Conservation (phyloP, 352 stramenopile genomes). For the Thalassiosira livingstoniorum region DNA sequence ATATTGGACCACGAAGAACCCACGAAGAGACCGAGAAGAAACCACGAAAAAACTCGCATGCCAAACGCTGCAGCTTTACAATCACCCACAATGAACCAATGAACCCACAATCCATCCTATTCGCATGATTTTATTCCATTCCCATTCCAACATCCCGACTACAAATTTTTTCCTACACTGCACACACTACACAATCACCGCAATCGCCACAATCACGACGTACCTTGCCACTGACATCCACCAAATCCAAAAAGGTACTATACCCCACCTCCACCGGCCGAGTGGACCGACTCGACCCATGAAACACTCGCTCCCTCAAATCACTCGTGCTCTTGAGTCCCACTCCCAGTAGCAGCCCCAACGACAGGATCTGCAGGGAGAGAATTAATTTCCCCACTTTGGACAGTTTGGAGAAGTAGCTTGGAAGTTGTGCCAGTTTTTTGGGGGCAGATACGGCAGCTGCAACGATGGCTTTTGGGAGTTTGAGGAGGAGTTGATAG, state of each 20-base stretch:
- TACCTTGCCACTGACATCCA: slow-evolving; percentile 63
- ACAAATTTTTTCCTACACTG: too few relatives aligned
- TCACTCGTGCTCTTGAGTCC: slow-evolving; percentile 25
- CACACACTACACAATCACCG: too few relatives aligned
- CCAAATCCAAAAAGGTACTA: slow-evolving; percentile 79
- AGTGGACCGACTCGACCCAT: slow-evolving; percentile 33
- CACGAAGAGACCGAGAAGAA: too few relatives aligned
- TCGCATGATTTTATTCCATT: too few relatives aligned
- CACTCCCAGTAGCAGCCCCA: slow-evolving; percentile 57
- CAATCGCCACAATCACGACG: too few relatives aligned
- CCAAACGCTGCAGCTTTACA: too few relatives aligned
- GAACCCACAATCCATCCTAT: too few relatives aligned
- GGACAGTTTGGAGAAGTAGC: slow-evolving; percentile 49
- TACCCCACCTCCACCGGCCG: slow-evolving; percentile 71
- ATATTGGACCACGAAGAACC: too few relatives aligned
- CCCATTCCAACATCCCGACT: too few relatives aligned
- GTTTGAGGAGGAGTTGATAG: slow-evolving; percentile 29
- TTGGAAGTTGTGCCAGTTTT: slow-evolving; percentile 36
- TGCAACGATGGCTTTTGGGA: too few relatives aligned
- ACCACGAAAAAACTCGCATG: too few relatives aligned
- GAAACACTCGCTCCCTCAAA: neutral
- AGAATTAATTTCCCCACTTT: slow-evolving; percentile 65
- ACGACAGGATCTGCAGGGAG: slow-evolving; percentile 51
- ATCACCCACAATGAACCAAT: too few relatives aligned
- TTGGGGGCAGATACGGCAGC: slow-evolving; percentile 21